Evolutionary conservation across 257 asterid genomes (phyloP).

Genomic region (Nemophila menziesii): DNA sequence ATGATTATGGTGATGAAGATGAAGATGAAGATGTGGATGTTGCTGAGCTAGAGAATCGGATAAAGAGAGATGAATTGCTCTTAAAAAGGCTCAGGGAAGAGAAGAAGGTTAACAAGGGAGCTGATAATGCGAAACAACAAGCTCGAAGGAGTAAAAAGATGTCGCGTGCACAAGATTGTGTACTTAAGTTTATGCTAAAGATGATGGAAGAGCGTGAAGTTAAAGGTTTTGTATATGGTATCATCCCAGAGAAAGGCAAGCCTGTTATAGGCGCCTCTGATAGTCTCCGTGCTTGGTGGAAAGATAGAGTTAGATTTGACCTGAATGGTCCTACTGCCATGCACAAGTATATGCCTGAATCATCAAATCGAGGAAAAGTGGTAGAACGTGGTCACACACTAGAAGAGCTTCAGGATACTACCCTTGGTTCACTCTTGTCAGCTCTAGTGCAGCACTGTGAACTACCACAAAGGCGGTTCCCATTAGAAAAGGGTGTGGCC

Average conservation of each 20-base stretch:
- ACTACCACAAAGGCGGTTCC: constrained; percentile 87
- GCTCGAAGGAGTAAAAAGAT: constrained; percentile 90
- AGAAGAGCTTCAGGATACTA: constrained; percentile 85
- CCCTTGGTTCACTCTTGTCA: constrained; percentile 69
- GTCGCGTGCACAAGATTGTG: constrained; percentile 93
- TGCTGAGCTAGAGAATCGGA: constrained; percentile 71
- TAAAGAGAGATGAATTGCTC: constrained; percentile 77
- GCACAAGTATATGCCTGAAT: constrained; percentile 44
- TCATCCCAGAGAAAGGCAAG: constrained; percentile 88
- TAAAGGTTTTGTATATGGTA: constrained; percentile 81
- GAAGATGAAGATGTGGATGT: constrained; percentile 68
- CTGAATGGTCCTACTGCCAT: constrained; percentile 83
- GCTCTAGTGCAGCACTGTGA: constrained; percentile 90
- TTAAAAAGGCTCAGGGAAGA: constrained; percentile 54
- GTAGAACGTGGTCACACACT: constrained; percentile 71
- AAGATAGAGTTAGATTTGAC: constrained; percentile 74
- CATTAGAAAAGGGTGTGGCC: constrained; percentile 66
- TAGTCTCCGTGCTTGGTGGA: constrained; percentile 89
- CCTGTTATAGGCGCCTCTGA: constrained; percentile 90
- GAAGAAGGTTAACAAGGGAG: constrained; percentile 48
- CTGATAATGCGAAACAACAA: constrained; percentile 51
- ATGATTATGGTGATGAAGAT: constrained; percentile 67
- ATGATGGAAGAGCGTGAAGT: constrained; percentile 96
- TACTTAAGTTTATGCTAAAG: constrained; percentile 77
- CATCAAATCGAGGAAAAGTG: constrained; percentile 27